These are phyloP conservation scores for Phytopythium chamaehyphon DNA, from an alignment of 352 stramenopile genomes.

Conservation along the genomic window DNA sequence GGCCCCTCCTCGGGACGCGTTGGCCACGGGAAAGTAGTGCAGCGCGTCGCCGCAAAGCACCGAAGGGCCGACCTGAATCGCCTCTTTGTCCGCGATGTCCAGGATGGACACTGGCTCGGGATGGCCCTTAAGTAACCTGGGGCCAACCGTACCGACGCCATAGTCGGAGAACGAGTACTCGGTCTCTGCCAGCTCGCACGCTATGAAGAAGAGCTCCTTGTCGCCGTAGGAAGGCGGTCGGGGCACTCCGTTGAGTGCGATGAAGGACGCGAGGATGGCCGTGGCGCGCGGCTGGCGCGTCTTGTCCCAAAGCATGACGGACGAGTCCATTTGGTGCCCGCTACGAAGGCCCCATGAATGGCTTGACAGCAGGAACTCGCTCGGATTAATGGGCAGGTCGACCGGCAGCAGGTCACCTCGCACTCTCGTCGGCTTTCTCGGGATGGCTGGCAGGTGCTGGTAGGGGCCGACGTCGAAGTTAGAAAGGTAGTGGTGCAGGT, in stretches of 20 bases:
- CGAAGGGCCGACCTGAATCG: constrained; percentile 2
- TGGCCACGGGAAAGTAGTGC: constrained; percentile 33
- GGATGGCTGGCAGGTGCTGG: not conserved
- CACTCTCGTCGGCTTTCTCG: not conserved
- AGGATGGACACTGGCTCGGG: constrained; percentile 11
- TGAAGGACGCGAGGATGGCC: constrained; percentile 36
- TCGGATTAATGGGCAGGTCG: constrained; percentile 17
- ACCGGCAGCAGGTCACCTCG: not conserved
- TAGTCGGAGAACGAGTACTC: constrained; percentile 39
- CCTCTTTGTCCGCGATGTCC: not conserved
- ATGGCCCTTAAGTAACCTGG: constrained; percentile 10
- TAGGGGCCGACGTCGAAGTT: constrained; percentile 30
- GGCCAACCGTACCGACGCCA: no score
- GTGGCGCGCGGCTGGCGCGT: constrained; percentile 31
- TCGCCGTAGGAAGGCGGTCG: constrained; percentile 34
- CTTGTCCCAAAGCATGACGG: constrained; percentile 46
- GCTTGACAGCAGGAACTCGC: constrained; percentile 25
- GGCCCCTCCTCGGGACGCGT: constrained; percentile 8
- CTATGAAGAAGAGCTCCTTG: constrained; percentile 52
- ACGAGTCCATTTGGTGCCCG: constrained; percentile 52
- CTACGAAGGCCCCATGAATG: constrained; percentile 31
- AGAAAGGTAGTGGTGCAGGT: constrained; percentile 33
- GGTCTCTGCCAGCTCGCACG: constrained; percentile 47
- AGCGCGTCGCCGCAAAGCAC: constrained; percentile 39
- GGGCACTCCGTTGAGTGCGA: constrained; percentile 19